Base-by-base conservation (phyloP, 148 eudicot genomes). In the Pouteria glomerata region DNA sequence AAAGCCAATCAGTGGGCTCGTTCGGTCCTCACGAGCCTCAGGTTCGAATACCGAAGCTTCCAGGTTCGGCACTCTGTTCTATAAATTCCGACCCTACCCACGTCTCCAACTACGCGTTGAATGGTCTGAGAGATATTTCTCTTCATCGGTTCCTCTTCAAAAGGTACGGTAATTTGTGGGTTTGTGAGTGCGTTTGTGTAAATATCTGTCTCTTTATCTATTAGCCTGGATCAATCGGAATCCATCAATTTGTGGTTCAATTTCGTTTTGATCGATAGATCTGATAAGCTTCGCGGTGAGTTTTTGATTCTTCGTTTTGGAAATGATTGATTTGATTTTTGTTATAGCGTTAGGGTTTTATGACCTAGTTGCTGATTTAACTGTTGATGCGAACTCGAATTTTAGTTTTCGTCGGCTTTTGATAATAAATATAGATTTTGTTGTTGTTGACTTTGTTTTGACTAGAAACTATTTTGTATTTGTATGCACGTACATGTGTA, bases 11-110 rank as follows among this genome's bases (percentile, higher is more conserved):
- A 74, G 26, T 57, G 71, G 33, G 16, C 33, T 73, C 1, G 47
- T 47, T 44, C 57, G 72, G 55, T 3, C 13, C 19, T 58, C 3
- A 67, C 64, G 59, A 74, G n/a, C 78, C 78, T 68, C 61, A 75
- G 72, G 44, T 58, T 74, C 45, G 71, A 14, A 18, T 13, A 21
- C 60, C 68, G 68, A 68, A 48, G 31, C 68, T 58, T 30, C 10
- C 0, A 68, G 35, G 50, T 26, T 8, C 68, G 63, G 51, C 7
- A 29, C 52, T 4, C 0, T 4, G 6, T 15, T 29, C 57, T 75
- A 68, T 75, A 75, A 59, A 75, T 48, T 58, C 30, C 8, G 13
- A 19, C 26, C 18, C 37, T 57, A 23, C 19, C 1, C 15, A 15
- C 10, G 24, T 6, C 35, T 16, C 55, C 52, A 44, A 21, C 8